Percentiles rank a stretch among this genome's conserved stretches.
Evolutionary conservation across 2,329 filamentous ascomycete species (phyloP).

Genomic region (Aspergillus phoenicis): DNA sequence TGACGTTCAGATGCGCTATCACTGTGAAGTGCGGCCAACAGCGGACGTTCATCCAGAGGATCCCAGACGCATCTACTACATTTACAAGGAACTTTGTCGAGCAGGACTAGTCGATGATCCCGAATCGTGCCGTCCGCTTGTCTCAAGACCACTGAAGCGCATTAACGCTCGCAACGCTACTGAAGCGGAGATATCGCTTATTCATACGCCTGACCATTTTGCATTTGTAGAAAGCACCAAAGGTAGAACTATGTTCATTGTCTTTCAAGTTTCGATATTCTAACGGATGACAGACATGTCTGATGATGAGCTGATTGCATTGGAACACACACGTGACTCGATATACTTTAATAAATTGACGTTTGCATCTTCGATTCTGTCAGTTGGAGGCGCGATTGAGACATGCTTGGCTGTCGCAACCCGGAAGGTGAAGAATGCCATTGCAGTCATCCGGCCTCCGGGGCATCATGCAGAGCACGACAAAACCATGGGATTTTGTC

Average conservation of each 20-base stretch:
- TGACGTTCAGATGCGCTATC: conserved; percentile 92
- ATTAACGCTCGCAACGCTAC: conserved; percentile 79
- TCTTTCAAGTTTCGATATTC: neutral
- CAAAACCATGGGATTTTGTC: conserved; percentile 87
- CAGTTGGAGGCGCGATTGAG: conserved; percentile 91
- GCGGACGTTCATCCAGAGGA: conserved; percentile 89
- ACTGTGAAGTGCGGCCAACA: conserved; percentile 75
- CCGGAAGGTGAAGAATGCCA: conserved; percentile 85
- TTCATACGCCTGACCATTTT: conserved; percentile 77
- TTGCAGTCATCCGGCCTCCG: conserved; percentile 91
- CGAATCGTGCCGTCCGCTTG: conserved; percentile 53
- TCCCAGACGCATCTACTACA: conserved; percentile 85
- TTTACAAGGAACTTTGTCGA: conserved; percentile 84
- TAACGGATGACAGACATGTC: conserved; percentile 46
- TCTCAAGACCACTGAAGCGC: conserved; percentile 61
- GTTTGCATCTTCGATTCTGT: conserved; percentile 77
- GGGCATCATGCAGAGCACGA: conserved; percentile 92
- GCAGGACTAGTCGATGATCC: conserved; percentile 73
- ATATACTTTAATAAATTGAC: conserved; percentile 83
- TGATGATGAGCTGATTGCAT: conserved; percentile 65
- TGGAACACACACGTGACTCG: conserved; percentile 72
- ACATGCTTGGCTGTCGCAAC: conserved; percentile 88
- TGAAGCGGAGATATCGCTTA: conserved; percentile 74
- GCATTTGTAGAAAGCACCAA: conserved; percentile 70
- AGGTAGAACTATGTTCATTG: conserved; percentile 33